phyloP scores from a whole-genome alignment of 192 early-diverging fungal genomes.

The Irineochytrium annulatum region DNA sequence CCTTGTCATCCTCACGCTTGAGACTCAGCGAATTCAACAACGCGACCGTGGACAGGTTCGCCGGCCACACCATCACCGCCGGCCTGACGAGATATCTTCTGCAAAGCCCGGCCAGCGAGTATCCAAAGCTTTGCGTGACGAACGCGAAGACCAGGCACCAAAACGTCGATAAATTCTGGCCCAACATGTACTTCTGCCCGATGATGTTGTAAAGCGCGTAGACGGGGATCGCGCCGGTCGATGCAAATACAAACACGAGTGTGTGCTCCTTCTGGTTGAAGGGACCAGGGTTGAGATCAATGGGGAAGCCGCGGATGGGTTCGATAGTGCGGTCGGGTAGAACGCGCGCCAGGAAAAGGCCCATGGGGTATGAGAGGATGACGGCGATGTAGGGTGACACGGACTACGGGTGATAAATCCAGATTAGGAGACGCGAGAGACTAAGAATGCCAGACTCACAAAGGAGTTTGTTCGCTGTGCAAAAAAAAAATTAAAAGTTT shows the following conservation, averaged over 20 bases:
- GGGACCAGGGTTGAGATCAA: constrained; percentile 40
- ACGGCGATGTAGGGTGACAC: constrained; percentile 7
- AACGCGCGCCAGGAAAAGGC: constrained; percentile 3
- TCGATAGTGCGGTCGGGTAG: constrained; percentile 41
- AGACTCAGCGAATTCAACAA: constrained; percentile 65
- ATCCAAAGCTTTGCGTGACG: constrained; percentile 58
- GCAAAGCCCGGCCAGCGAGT: constrained; percentile 59
- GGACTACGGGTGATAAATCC: too few relatives aligned
- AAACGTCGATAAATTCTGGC: neutral
- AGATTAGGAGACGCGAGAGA: too few relatives aligned
- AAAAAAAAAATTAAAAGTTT: neutral
- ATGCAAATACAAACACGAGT: constrained; percentile 42
- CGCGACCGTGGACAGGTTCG: constrained; percentile 65
- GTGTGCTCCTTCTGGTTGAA: constrained; percentile 49
- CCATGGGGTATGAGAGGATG: constrained; percentile 6
- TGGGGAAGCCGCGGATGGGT: constrained; percentile 56
- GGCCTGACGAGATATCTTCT: constrained; percentile 74
- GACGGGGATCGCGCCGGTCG: constrained; percentile 34
- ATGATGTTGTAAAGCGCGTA: constrained; percentile 43
- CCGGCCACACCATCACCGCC: constrained; percentile 80
- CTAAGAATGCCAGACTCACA: too few relatives aligned
- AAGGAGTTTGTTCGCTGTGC: constrained; percentile 25
- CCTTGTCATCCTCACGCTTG: neutral
- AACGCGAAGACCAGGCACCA: constrained; percentile 35
- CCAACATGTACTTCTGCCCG: constrained; percentile 15